A percentile compares a stretch with the other conserved stretches of the same genome.
These are phyloP conservation scores for Barnettozyma siamensis DNA, from an alignment of 805 yeast species.

Conservation along the genomic window DNA sequence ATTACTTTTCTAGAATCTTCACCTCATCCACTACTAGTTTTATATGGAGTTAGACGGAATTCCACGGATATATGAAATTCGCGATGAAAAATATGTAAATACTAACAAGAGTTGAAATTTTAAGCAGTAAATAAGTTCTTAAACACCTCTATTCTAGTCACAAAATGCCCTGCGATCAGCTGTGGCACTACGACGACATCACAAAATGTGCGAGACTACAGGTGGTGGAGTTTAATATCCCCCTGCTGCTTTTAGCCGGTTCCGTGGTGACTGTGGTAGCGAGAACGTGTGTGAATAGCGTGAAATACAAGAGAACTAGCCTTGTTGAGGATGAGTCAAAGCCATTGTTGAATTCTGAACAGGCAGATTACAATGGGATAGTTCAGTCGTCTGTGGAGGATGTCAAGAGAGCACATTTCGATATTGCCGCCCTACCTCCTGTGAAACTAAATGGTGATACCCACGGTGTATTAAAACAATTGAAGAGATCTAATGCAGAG, in stretches of 20 bases:
- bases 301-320: background rate
- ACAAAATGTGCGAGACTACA: conserved; percentile 44
- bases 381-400: conserved; percentile 32
- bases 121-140: too few species aligned
- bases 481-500: conserved; percentile 47
- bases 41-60: background rate
- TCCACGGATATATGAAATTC: background rate
- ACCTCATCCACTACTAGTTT: background rate
- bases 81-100: background rate
- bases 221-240: conserved; percentile 34
- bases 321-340: conserved; percentile 10
- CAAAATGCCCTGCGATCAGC: conserved; percentile 2
- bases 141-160: background rate
- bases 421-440: conserved; percentile 48
- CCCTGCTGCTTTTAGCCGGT: conserved; percentile 27
- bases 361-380: conserved; percentile 5
- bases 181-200: conserved; percentile 61
- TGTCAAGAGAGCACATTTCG: conserved; percentile 46
- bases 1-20: too few species aligned
- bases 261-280: conserved; percentile 15
- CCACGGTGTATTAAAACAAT: conserved; percentile 45
- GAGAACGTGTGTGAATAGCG: conserved; percentile 7
- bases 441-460: conserved; percentile 56
- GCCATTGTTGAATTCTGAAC: conserved; percentile 12
- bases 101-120: background rate